These are phyloP conservation scores for Purpureocillium lavendulum DNA, from an alignment of 2,329 filamentous ascomycete genomes.

Conservation along the genomic window DNA sequence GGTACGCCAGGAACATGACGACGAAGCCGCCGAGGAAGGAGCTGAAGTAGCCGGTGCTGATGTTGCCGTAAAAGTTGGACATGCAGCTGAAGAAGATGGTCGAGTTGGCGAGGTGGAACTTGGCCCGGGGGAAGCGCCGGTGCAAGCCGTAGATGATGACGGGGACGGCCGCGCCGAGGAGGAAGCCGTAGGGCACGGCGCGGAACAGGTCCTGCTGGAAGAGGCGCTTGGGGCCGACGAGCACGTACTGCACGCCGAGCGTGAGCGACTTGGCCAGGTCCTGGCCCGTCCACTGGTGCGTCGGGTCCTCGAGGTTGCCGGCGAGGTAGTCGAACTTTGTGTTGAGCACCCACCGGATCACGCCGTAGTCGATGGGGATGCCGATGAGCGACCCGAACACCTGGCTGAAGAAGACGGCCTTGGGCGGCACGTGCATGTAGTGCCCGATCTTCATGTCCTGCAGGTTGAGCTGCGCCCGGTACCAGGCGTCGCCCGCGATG, in stretches of 20 bases:
- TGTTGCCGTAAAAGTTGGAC: slow-evolving; percentile 50
- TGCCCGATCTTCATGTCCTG: slow-evolving; percentile 59
- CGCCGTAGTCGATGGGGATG: slow-evolving; percentile 52
- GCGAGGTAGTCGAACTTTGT: slow-evolving; percentile 47
- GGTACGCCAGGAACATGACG: slow-evolving; percentile 51
- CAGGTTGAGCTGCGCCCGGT: slow-evolving; percentile 46
- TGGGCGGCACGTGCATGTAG: slow-evolving; percentile 54
- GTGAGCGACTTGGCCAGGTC: slow-evolving; percentile 40
- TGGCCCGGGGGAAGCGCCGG: slow-evolving; percentile 40
- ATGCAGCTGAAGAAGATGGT: slow-evolving; percentile 53
- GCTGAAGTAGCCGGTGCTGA: slow-evolving; percentile 50
- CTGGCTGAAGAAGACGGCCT: slow-evolving; percentile 52
- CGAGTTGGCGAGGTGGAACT: slow-evolving; percentile 50
- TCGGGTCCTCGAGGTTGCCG: slow-evolving; percentile 40
- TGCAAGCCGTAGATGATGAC: slow-evolving; percentile 42
- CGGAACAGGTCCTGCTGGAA: slow-evolving; percentile 39
- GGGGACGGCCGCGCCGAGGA: slow-evolving; percentile 38
- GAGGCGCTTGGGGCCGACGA: slow-evolving; percentile 42
- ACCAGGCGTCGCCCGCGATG: slow-evolving; percentile 55
- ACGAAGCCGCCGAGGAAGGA: slow-evolving; percentile 51
- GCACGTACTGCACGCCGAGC: slow-evolving; percentile 50
- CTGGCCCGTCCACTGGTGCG: slow-evolving; percentile 55
- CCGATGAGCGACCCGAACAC: slow-evolving; percentile 50
- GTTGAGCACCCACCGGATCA: slow-evolving; percentile 51
- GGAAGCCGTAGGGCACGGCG: slow-evolving; percentile 43